Base-by-base conservation (phyloP, 129 eudicot species). In the Helianthus tuberosus region DNA sequence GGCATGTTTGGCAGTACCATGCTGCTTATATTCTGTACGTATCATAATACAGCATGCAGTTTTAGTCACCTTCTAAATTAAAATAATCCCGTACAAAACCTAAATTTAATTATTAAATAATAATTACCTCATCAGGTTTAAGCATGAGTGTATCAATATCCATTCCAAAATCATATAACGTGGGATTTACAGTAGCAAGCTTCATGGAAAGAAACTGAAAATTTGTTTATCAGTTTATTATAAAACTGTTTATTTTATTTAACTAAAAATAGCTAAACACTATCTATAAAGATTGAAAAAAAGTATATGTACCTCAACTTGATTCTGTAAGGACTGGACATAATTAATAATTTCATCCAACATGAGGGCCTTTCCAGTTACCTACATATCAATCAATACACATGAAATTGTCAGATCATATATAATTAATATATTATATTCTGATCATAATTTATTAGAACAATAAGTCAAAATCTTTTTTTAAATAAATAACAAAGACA, bases 311-410 rank as follows among this genome's bases (percentile, higher is more conserved):
- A 93, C 98, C 96, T 93, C 98, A 41, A 93, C 97, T 90, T 93
- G 98, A 81, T 89, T 81, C 83, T 93, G 98, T 61, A 93, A 91
- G 81, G 98, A 93, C 73, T 93, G 98, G 75, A 93, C 97, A 86
- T 93, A 93, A 78, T 90, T 93, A 70, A 93, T 93, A 13, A 93
- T 93, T 75, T 93, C 98, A 81, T 93, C 98, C 96, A 93, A 82
- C 97, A 93, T 85, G 72, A 87, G 94, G 87, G 98, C 98, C 96
- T 93, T 93, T 72, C 98, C 98, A 52, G 97, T 90, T 48, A 93
- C 93, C 98, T 92, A 68, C 80, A 59, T 72, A 70, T 66, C 77
- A 82, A 68, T 77, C 75, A 81, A 80, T 20, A 20, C 94, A 89
- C 84, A 85, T 89, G 88, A 84, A 87, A 14, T 6, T 83, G 96